Evolutionary conservation across 2,329 filamentous ascomycete species (phyloP), one percentile per base, ranked within the genome.

Genomic region (Nannizziopsis arthrosporioides): DNA sequence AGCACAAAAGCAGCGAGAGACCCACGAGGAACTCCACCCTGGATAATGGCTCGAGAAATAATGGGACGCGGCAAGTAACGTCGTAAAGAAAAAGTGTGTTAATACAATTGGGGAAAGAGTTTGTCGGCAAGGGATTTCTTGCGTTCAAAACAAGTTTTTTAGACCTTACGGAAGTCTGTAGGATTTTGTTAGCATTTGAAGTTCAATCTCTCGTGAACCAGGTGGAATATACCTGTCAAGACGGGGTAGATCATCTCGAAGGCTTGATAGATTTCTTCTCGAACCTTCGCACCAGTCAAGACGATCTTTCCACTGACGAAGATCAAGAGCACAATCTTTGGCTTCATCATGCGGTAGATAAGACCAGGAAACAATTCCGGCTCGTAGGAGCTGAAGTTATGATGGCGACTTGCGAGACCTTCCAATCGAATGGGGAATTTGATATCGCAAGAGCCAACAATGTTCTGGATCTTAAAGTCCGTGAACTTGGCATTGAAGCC

Each of bases 291-390:
- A 63, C 92, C 92, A 37, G 92, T 96, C 64, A 96, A 77, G 61
- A 96, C 92, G 54, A 96, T 96, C 78, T 96, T 96, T 63, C 90
- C 92, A 62, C 84, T 92, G 61, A 96, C 90, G 73, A 96, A 96
- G 68, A 98, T 95, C 63, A 96, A 74, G 19, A 96, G 81, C 47
- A 96, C 90, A 58, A 96, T 94, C 81, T 96, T 96, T 15, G 92
- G 92, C 76, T 96, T 96, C 76, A 96, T 95, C 92, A 98, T 98
- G 67, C 92, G 88, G 73, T 98, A 98, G 72, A 98, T 98, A 45
- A 98, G 82, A 80, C 92, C 92, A 62, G 92, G 92, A 78, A 96
- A 98, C 67, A 98, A 70, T 66, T 98, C 92, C 57, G 92, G 92
- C 70, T 98, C 92, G 69, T 98, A 98, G 50, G 89, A 95, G 71